These are phyloP conservation scores for Lepiota venenata DNA, from an alignment of 768 basidiomycete genomes.

Conservation along the genomic window DNA sequence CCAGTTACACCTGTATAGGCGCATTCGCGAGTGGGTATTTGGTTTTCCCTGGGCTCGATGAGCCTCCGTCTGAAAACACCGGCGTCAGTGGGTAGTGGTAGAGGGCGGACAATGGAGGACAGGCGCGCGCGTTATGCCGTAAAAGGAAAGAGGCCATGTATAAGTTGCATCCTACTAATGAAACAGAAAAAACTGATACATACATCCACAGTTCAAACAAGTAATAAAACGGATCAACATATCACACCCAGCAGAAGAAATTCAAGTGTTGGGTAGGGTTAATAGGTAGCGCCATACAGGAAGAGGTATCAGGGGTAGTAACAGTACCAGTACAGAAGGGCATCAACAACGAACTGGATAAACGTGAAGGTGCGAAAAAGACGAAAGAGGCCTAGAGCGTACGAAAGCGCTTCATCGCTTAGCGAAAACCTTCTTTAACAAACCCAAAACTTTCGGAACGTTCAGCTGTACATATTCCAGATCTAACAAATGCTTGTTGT, in stretches of 20 bases:
- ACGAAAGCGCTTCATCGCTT: conserved; percentile 56
- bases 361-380: conserved; percentile 8
- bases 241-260: conserved; percentile 11
- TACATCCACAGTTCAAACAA: conserved; percentile 21
- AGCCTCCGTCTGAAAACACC: too few species aligned
- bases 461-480: conserved; percentile 97
- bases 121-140: too few species aligned
- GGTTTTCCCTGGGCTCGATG: background rate
- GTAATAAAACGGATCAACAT: conserved; percentile 15
- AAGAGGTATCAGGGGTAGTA: conserved; percentile 8
- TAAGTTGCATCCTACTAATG: conserved; percentile 21
- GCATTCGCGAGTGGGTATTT: background rate
- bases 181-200: conserved; percentile 28
- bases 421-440: conserved; percentile 92
- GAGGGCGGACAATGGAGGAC: too few species aligned
- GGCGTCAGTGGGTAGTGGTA: too few species aligned
- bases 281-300: conserved; percentile 13
- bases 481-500: conserved; percentile 94
- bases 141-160: background rate
- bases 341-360: conserved; percentile 10
- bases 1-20: background rate
- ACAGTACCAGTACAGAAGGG: conserved; percentile 6
- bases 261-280: conserved; percentile 6
- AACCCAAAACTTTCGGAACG: conserved; percentile 89
- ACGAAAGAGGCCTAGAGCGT: conserved; percentile 17